A percentile compares a stretch with the other conserved stretches of the same genome.
phyloP scores from a whole-genome alignment of 805 yeast genomes.

The Sugiyamaella valdiviana region DNA sequence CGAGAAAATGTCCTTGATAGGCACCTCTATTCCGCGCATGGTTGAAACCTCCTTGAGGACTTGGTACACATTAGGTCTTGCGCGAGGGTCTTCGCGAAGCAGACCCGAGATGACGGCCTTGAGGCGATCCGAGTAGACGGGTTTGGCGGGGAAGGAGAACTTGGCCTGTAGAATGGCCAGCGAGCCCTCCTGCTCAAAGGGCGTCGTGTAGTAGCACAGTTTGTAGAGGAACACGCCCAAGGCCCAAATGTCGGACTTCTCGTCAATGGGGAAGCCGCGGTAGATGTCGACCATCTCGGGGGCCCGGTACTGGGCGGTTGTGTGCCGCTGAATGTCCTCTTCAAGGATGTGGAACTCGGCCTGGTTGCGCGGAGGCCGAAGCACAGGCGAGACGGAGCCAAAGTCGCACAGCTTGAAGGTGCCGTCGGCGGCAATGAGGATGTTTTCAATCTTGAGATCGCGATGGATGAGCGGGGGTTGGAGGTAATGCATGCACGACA shows the following conservation, averaged over 20 bases:
- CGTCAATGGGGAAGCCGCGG: constrained; percentile 78
- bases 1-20: constrained; percentile 34
- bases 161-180: constrained; percentile 81
- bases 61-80: constrained; percentile 84
- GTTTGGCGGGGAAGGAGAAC: constrained; percentile 65
- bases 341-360: constrained; percentile 70
- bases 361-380: constrained; percentile 68
- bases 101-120: constrained; percentile 70
- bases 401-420: constrained; percentile 84
- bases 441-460: constrained; percentile 88
- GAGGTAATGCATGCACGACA: constrained; percentile 76
- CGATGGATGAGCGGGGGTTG: constrained; percentile 73
- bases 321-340: constrained; percentile 80
- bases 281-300: constrained; percentile 95
- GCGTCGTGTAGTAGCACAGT: constrained; percentile 87
- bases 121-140: constrained; percentile 63
- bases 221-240: constrained; percentile 87
- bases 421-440: constrained; percentile 5
- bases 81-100: constrained; percentile 74
- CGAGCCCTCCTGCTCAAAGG: constrained; percentile 80
- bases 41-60: constrained; percentile 58
- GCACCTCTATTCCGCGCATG: constrained; percentile 50
- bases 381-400: constrained; percentile 73
- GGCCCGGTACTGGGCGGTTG: constrained; percentile 91
- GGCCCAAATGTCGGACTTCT: constrained; percentile 95